Percentiles rank a stretch among this genome's conserved stretches.
These are phyloP conservation scores for Plasmodium cynomolgi DNA, from an alignment of 169 alveolate species.

Conservation along the genomic window DNA sequence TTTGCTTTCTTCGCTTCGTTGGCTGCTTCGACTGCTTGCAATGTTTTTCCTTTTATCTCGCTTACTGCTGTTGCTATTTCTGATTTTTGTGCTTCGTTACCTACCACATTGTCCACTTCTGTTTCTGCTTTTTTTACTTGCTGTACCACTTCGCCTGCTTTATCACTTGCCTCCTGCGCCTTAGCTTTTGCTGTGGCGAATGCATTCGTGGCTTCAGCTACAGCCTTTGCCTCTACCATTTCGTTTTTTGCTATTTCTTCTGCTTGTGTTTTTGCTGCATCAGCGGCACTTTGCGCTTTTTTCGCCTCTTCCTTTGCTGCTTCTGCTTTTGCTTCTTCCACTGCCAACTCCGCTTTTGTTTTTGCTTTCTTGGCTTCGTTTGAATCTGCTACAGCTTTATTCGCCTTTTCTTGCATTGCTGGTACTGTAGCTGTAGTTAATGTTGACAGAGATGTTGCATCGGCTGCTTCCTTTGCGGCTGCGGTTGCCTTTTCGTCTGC, in stretches of 20 bases:
- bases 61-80: neutral
- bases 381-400: too few relatives aligned
- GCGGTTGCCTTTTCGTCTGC: neutral
- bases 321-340: neutral
- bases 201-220: neutral
- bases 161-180: neutral
- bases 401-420: neutral
- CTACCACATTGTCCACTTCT: too few relatives aligned
- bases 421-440: neutral
- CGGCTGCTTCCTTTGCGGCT: neutral
- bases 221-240: neutral
- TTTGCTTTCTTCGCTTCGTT: too few relatives aligned
- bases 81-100: neutral
- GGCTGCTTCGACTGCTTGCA: too few relatives aligned
- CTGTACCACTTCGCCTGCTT: too few relatives aligned
- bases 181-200: neutral
- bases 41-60: too few relatives aligned
- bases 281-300: too few relatives aligned
- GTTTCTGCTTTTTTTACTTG: too few relatives aligned
- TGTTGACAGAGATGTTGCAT: too few relatives aligned
- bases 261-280: neutral
- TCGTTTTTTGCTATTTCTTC: neutral
- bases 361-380: neutral
- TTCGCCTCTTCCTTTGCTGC: neutral
- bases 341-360: neutral